phyloP scores from a whole-genome alignment of 2,329 filamentous ascomycete species.

The Penicillium freii region DNA sequence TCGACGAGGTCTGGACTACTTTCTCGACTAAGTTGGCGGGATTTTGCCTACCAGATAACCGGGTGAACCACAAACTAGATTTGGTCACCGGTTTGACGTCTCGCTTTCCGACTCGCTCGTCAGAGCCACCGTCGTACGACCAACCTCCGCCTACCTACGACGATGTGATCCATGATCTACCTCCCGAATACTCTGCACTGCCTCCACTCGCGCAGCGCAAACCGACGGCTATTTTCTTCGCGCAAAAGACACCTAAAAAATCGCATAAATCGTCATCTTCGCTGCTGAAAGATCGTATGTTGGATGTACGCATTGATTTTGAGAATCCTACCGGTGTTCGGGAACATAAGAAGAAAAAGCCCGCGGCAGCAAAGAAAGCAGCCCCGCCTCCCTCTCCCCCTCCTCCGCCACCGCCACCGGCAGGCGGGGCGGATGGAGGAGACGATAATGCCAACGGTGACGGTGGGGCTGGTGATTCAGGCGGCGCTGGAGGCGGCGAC shows the following conservation, averaged over 20 bases:
- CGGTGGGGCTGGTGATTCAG: conserved; percentile 31
- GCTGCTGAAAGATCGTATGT: conserved; percentile 8
- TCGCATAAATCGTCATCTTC: conserved; percentile 7
- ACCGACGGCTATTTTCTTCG: conserved; percentile 6
- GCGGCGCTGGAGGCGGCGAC: conserved; percentile 31
- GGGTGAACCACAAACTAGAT: neutral
- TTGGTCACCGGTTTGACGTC: conserved; percentile 12
- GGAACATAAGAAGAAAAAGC: conserved; percentile 38
- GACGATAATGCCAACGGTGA: conserved; percentile 38
- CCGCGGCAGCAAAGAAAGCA: conserved; percentile 19
- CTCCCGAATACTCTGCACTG: conserved; percentile 34
- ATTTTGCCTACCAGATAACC: neutral
- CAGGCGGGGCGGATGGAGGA: conserved; percentile 36
- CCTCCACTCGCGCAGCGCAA: conserved; percentile 30
- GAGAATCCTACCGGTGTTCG: conserved; percentile 26
- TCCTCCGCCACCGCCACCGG: conserved; percentile 12
- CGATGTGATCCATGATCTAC: conserved; percentile 34
- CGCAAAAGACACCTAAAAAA: conserved; percentile 8
- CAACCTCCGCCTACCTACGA: conserved; percentile 34
- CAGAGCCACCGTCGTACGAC: conserved; percentile 21
- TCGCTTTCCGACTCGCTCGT: neutral
- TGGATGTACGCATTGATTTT: conserved; percentile 27
- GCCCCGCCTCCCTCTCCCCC: conserved; percentile 13
- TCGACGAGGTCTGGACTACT: conserved; percentile 15
- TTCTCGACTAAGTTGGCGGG: neutral